Conservation (phyloP, 352 stramenopile genomes). For the Peronospora destructor region DNA sequence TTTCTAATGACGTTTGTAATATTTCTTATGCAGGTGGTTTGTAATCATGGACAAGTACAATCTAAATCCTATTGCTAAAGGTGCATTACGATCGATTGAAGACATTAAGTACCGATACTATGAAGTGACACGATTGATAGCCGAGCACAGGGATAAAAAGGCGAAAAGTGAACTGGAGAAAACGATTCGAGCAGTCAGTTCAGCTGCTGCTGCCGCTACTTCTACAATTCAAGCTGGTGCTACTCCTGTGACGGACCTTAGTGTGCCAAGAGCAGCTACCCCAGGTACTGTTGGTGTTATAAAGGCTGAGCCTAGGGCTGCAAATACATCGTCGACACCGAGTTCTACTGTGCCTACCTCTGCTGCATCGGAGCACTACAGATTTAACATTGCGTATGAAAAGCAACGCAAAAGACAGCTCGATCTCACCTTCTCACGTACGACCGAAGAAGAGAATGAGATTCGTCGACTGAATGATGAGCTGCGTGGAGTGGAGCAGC, state of each 20-base stretch:
- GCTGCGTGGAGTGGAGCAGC: conserved; percentile 46
- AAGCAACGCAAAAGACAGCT: conserved; percentile 67
- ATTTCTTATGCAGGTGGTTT: conserved; percentile 37
- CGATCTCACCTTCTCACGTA: conserved; percentile 55
- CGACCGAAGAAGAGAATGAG: conserved; percentile 58
- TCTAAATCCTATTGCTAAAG: conserved; percentile 31
- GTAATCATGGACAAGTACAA: conserved; percentile 61
- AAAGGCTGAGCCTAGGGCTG: conserved; percentile 3
- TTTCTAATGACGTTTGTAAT: conserved; percentile 6
- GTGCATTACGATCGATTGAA: conserved; percentile 37
- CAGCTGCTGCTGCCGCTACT: background rate
- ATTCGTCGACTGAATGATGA: conserved; percentile 52
- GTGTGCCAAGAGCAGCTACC: conserved; percentile 3
- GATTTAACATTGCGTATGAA: conserved; percentile 62
- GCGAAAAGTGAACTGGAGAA: conserved; percentile 14
- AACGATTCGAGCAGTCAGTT: conserved; percentile 1
- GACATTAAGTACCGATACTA: conserved; percentile 76
- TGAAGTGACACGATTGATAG: conserved; percentile 40
- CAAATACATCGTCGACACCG: conserved; percentile 11
- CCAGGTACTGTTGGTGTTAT: conserved; percentile 3
- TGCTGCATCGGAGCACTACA: conserved; percentile 29
- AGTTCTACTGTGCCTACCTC: conserved; percentile 4
- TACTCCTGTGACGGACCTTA: conserved; percentile 3
- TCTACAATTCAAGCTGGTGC: conserved; percentile 3
- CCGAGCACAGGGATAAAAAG: conserved; percentile 33